phyloP scores from a whole-genome alignment of 2,329 filamentous ascomycete genomes.

The Nemania abortiva region DNA sequence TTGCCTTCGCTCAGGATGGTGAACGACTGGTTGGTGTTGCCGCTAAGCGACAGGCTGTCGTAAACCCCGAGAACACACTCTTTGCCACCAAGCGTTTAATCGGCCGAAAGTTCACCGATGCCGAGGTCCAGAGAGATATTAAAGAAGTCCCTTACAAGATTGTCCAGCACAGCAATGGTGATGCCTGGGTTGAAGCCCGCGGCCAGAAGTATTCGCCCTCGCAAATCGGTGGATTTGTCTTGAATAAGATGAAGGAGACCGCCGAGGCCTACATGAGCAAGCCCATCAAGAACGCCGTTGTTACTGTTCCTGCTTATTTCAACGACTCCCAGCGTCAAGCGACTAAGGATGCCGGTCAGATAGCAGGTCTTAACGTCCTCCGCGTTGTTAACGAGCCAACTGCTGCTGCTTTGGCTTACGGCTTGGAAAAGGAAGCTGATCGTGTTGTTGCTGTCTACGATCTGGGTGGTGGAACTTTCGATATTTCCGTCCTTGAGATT shows the following conservation, averaged over 20 bases:
- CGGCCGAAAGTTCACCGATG: slow-evolving; percentile 94
- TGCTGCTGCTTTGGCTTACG: slow-evolving; percentile 93
- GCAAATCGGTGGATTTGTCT: slow-evolving; percentile 96
- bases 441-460: slow-evolving; percentile 94
- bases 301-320: slow-evolving; percentile 98
- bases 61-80: slow-evolving; percentile 98
- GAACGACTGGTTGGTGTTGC: slow-evolving; percentile 97
- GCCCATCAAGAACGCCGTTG: slow-evolving; percentile 93
- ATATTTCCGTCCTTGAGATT: slow-evolving; percentile 98
- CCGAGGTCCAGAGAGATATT: slow-evolving; percentile 95
- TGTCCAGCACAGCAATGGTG: slow-evolving; percentile 94
- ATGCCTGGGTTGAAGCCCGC: slow-evolving; percentile 94
- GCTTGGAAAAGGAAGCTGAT: slow-evolving; percentile 94
- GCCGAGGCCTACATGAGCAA: slow-evolving; percentile 93
- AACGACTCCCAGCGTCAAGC: slow-evolving; percentile 98
- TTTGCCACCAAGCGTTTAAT: slow-evolving; percentile 99
- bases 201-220: slow-evolving; percentile 97
- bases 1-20: slow-evolving; percentile 94
- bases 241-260: slow-evolving; percentile 99
- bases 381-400: slow-evolving; percentile 99
- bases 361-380: slow-evolving; percentile 94
- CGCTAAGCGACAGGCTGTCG: slow-evolving; percentile 96
- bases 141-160: slow-evolving; percentile 99
- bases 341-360: slow-evolving; percentile 98
- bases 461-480: slow-evolving; percentile 98